phyloP scores from a whole-genome alignment of 2,329 filamentous ascomycete genomes.

The Volutella citrinella region DNA sequence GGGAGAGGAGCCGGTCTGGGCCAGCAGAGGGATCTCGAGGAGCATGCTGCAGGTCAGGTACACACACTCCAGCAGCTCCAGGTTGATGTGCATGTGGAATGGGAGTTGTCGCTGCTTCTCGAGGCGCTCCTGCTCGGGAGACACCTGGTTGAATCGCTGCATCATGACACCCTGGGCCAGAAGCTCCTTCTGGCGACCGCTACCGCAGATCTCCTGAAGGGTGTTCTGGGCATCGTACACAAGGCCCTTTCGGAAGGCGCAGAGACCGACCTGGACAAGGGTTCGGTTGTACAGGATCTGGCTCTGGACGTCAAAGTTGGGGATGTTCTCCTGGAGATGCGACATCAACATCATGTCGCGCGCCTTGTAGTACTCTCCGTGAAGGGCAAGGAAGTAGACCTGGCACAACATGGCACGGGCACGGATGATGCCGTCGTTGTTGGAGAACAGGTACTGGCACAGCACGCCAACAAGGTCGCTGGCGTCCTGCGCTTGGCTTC shows the following conservation, averaged over 20 bases:
- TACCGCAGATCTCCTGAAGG: slow-evolving; percentile 96
- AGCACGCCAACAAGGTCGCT: slow-evolving; percentile 77
- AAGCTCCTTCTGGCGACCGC: slow-evolving; percentile 95
- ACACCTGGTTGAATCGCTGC: slow-evolving; percentile 93
- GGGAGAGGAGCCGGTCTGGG: slow-evolving; percentile 92
- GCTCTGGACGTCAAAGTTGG: slow-evolving; percentile 92
- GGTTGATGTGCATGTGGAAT: slow-evolving; percentile 99
- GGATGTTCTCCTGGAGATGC: slow-evolving; percentile 94
- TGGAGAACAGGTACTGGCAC: slow-evolving; percentile 89
- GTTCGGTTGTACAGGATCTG: slow-evolving; percentile 99
- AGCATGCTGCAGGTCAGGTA: slow-evolving; percentile 99
- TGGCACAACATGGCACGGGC: slow-evolving; percentile 97
- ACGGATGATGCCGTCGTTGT: slow-evolving; percentile 94
- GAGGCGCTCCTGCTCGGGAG: slow-evolving; percentile 93
- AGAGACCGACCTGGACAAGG: slow-evolving; percentile 94
- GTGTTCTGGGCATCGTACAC: slow-evolving; percentile 98
- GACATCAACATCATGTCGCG: slow-evolving; percentile 99
- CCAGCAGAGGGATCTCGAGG: slow-evolving; percentile 93
- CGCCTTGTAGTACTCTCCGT: slow-evolving; percentile 96
- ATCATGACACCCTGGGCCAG: slow-evolving; percentile 98
- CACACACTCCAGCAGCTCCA: slow-evolving; percentile 95
- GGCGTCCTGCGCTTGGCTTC: slow-evolving; percentile 65
- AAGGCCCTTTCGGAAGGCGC: slow-evolving; percentile 94
- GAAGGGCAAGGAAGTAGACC: slow-evolving; percentile 96
- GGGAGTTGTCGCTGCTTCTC: slow-evolving; percentile 97